Evolutionary conservation across 2,329 filamentous ascomycete species (phyloP), one percentile per base, ranked within the genome.

Genomic region (Onygenales sp.): DNA sequence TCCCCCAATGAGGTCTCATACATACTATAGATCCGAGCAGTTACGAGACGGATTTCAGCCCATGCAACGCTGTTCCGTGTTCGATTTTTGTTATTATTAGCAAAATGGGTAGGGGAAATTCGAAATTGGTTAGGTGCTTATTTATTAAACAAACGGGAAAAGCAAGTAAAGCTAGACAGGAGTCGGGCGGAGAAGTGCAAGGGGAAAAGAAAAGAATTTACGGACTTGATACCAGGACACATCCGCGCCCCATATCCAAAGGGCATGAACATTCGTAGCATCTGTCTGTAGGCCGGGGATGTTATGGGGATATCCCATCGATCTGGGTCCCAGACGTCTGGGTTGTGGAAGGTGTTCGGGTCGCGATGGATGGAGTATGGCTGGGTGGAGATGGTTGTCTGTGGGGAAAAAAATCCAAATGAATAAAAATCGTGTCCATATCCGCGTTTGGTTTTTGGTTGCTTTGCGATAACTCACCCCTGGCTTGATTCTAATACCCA

Each of bases 221-320:
- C 58, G 52, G 53, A 59, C 58, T 64, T 61, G 49, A 57, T 58
- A 13, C 62, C 62, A 4, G 62, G 60, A 53, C 63, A 65, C 52
- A 64, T 62, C 3, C 79, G 70, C 45, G 78, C 71, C 2, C 78
- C 78, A 64, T 78, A 80, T 13, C 78, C 79, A 54, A 81, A 81
- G 35, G 76, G 74, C 7, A 73, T 73, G 62, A 75, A 73, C 60
- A 78, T 78, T 55, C 78, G 75, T 54, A 80, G 73, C 52, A 75
- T 79, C 3, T 78, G 78, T 53, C 69, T 78, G 41, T 74, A 66
- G 1, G 71, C 75, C 10, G 79, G 70, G 2, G 78, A 55, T 11
- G 76, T 57, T 76, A 76, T 58, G 72, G 73, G 60, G 74, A 81
- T 0, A 75, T 78, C n/a, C 78, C 78, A 82, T 47, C 78, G 73